Base-by-base conservation (phyloP, 768 basidiomycete species). In the Podaxis sp. region DNA sequence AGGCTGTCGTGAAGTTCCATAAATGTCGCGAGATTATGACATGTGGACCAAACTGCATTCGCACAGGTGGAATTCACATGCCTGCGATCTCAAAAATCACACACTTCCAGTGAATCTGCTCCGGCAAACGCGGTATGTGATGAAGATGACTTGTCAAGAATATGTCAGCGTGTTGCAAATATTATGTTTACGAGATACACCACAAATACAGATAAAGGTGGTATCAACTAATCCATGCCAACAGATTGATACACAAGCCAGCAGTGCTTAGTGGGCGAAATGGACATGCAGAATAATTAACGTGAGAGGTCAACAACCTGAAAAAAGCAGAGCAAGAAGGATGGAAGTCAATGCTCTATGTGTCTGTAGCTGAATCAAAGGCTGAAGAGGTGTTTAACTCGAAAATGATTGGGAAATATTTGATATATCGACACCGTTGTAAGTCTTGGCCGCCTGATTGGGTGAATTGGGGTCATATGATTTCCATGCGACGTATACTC, bases 401-500 rank as follows among this genome's bases (percentile, higher is more conserved):
- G 13, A 39, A 57, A 8, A 8, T 26, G 52, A 33, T 46, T 9
- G 19, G 42, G 54, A 30, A 30, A 17, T 33, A 49, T 11, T 3
- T 2, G 44, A 26, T 12, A 17, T 9, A 17, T 55, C 28, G 38
- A 55, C 13, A 40, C 53, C 61, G 22, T 15, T 48, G 22, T 30
- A 17, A 9, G 54, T 57, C 12, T 24, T 17, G 38, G 51, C 55
- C 15, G 61, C 61, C 52, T 63, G 61, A 40, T 56, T 39, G 24
- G 54, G 61, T 38, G 61, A 63, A 28, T 26, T 49, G 7, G 59
- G 59, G 33, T 63, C 57, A n/a, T 64, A 58, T 15, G 69, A 59
- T 59, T 87, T 88, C 84, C 86, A 85, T 55, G 84, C 85, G 12
- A 83, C 82, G 68, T 84, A 84, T 7, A 83, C 79, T 42, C 81